Base-by-base conservation (phyloP, 257 asterid genomes). In the Nicotiana sylvestris region DNA sequence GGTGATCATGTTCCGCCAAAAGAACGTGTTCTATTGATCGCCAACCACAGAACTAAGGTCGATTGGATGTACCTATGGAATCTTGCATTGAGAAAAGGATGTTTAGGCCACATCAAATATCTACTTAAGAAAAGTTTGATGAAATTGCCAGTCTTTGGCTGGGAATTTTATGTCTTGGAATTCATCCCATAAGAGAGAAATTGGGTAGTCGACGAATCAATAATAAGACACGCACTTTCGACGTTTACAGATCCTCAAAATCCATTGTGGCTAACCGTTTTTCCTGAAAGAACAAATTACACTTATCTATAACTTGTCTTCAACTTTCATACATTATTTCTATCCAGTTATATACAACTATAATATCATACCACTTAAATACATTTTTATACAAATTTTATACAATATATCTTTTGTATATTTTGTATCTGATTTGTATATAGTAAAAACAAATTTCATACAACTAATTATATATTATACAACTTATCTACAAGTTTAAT, bases 61-160 rank as follows among this genome's bases (percentile, higher is more conserved):
- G 98, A 95, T 65, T 95, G 98, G 98, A 95, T 95, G 96, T 95
- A 95, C 82, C 81, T 95, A 81, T 93, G 98, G 98, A 91, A 95
- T 86, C 95, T 95, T 81, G 98, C 98, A 0, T 82, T 91, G 85
- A 82, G 98, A 21, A 21, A 33, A 95, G 90, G 93, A 18, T 83
- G 92, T 17, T 88, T 88, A 66, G 97, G 98, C 37, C 90, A 81
- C 68, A 88, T 95, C 61, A 95, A 88, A 84, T 95, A 95, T 86
- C 84, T 95, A 33, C 92, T 95, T 0, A 95, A 95, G 91, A 93
- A 92, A 85, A 95, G 98, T 84, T 86, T 93, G 91, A 95, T 95
- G 98, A 95, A 89, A 81, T 29, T 95, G 85, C 98, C 98, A 21
- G 21, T 21, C 21, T 21, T 21, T 21, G 98, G 98, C 70, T 95